phyloP scores from a whole-genome alignment of 108 stramenopile species.

The Mediolabrus comicus region DNA sequence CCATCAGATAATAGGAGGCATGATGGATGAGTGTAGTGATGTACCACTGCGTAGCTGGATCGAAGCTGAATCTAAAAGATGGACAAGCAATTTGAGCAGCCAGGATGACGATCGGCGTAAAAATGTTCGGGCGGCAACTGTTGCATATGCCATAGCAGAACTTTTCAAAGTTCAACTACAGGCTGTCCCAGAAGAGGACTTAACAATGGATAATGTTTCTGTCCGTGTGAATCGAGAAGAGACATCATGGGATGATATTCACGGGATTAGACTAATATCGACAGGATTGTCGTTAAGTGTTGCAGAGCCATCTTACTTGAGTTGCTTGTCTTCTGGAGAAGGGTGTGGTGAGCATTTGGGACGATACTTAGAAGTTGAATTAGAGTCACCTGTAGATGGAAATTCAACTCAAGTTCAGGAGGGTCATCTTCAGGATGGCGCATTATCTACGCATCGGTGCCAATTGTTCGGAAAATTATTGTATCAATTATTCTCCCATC shows the following conservation, averaged over 20 bases:
- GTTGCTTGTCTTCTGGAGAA: background rate
- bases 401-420: background rate
- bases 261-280: constrained; percentile 1
- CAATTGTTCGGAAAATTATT: constrained; percentile 14
- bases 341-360: background rate
- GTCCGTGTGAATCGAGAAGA: background rate
- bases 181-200: background rate
- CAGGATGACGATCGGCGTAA: background rate
- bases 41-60: constrained; percentile 4
- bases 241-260: background rate
- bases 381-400: background rate
- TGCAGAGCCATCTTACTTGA: background rate
- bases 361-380: constrained; percentile 1
- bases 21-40: background rate
- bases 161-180: background rate
- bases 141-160: constrained; percentile 1
- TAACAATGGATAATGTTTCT: constrained; percentile 1
- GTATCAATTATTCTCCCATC: constrained; percentile 6
- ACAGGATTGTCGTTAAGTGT: background rate
- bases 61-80: background rate
- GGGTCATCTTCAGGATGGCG: background rate
- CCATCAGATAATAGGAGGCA: too few species aligned
- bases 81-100: background rate
- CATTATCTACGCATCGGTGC: background rate
- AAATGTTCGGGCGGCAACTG: background rate